Percentiles rank a stretch among this genome's conserved stretches.
phyloP scores from a whole-genome alignment of 2,329 filamentous ascomycete genomes.

The Epichloe hybrida region DNA sequence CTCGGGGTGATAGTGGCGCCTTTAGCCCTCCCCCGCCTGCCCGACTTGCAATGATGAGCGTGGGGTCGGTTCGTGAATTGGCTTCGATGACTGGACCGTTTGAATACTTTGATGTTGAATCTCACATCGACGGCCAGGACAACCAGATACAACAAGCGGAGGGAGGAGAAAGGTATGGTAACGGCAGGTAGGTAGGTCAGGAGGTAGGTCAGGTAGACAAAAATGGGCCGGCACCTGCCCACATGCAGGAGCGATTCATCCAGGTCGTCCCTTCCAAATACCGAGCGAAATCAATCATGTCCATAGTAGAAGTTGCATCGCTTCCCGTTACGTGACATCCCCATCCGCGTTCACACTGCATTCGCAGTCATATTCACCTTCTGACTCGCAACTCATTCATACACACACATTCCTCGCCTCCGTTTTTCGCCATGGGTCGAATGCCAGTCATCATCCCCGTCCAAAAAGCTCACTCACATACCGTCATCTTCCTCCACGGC shows the following conservation, averaged over 20 bases:
- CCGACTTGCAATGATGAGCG: neutral
- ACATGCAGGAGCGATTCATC: neutral
- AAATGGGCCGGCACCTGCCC: neutral
- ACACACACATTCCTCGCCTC: neutral
- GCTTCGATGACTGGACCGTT: neutral
- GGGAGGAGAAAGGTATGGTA: neutral
- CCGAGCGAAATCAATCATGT: too few relatives aligned
- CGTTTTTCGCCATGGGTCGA: neutral
- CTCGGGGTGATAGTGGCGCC: too few relatives aligned
- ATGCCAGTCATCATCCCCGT: neutral
- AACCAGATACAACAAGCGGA: neutral
- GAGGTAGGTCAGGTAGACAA: neutral
- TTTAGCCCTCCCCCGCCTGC: too few relatives aligned
- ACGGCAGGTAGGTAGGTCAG: too few relatives aligned
- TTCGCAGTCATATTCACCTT: neutral
- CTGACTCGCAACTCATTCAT: neutral
- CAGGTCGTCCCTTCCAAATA: neutral
- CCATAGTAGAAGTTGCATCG: too few relatives aligned
- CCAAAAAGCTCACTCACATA: constrained; percentile 22
- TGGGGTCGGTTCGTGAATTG: neutral
- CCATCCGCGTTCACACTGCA: neutral
- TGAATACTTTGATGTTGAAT: neutral
- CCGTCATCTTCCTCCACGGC: constrained; percentile 31
- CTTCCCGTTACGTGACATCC: too few relatives aligned
- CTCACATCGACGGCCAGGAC: too few relatives aligned